Evolutionary conservation across 2,329 filamentous ascomycete species (phyloP).

Genomic region (Talaromyces sp.): DNA sequence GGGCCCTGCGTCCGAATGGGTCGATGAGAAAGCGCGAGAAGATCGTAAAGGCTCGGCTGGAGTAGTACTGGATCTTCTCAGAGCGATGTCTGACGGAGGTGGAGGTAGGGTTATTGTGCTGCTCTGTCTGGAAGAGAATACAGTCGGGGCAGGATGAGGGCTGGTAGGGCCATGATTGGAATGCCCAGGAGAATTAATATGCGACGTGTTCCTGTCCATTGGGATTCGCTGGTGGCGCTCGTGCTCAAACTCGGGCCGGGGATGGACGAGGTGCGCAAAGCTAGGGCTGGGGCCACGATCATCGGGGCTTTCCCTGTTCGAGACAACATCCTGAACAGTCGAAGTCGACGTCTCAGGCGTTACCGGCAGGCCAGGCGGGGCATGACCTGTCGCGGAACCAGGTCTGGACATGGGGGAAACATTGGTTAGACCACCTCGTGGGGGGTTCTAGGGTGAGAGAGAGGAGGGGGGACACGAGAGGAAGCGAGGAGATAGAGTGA

Average conservation of each 20-base stretch:
- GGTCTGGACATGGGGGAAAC: conserved; percentile 51
- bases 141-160: conserved; percentile 1
- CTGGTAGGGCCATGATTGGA: not conserved
- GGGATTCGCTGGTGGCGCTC: conserved; percentile 18
- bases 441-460: conserved; percentile 7
- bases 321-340: conserved; percentile 23
- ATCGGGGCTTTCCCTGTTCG: conserved; percentile 28
- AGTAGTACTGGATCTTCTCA: conserved; percentile 19
- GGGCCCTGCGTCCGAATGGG: not conserved
- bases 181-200: conserved; percentile 24
- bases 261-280: conserved; percentile 25
- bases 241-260: conserved; percentile 23
- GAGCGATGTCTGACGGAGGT: conserved; percentile 9
- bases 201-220: conserved; percentile 12
- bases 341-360: conserved; percentile 37
- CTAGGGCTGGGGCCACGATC: conserved; percentile 36
- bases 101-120: conserved; percentile 1
- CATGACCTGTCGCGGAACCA: conserved; percentile 42
- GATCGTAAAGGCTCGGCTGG: conserved; percentile 13
- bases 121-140: not conserved
- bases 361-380: conserved; percentile 43
- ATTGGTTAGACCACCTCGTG: conserved; percentile 42
- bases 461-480: not conserved
- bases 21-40: conserved; percentile 15
- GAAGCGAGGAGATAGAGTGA: not conserved